phyloP scores from a whole-genome alignment of 176 grass and related monocot species.

The Triticum monococcum region DNA sequence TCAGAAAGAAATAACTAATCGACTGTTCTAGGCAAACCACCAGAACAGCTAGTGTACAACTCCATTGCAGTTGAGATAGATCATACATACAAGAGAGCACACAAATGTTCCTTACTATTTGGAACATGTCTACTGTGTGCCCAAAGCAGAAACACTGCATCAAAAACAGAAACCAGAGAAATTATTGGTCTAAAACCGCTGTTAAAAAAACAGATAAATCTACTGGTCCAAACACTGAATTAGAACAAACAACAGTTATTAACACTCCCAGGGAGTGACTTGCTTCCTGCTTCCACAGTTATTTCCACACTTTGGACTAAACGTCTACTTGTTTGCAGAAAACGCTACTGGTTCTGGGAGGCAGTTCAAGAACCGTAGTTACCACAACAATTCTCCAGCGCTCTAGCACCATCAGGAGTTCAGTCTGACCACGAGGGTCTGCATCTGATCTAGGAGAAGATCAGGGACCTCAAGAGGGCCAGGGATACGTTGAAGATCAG shows the following conservation, averaged over 20 bases:
- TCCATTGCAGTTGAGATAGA: too few species aligned
- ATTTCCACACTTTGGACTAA: neutral
- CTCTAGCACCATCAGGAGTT: neutral
- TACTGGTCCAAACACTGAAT: too few species aligned
- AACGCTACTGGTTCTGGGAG: neutral
- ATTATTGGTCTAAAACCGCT: too few species aligned
- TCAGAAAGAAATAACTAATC: neutral
- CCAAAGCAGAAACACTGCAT: too few species aligned
- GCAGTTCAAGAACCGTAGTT: neutral
- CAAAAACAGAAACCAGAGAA: too few species aligned
- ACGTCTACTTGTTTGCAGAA: neutral
- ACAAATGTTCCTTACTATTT: too few species aligned
- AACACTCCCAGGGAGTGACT: neutral
- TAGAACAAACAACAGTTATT: neutral
- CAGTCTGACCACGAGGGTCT: neutral
- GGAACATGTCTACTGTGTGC: too few species aligned
- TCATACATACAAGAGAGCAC: too few species aligned
- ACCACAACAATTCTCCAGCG: too few species aligned
- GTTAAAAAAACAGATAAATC: too few species aligned
- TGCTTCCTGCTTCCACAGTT: neutral
- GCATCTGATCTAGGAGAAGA: conserved; percentile 10
- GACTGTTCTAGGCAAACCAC: too few species aligned
- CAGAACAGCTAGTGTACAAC: too few species aligned
- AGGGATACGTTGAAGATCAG: conserved; percentile 31
- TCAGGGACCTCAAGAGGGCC: neutral